These are phyloP conservation scores for Dactylorhiza incarnata DNA, from an alignment of 106 monocot genomes.

Conservation along the genomic window DNA sequence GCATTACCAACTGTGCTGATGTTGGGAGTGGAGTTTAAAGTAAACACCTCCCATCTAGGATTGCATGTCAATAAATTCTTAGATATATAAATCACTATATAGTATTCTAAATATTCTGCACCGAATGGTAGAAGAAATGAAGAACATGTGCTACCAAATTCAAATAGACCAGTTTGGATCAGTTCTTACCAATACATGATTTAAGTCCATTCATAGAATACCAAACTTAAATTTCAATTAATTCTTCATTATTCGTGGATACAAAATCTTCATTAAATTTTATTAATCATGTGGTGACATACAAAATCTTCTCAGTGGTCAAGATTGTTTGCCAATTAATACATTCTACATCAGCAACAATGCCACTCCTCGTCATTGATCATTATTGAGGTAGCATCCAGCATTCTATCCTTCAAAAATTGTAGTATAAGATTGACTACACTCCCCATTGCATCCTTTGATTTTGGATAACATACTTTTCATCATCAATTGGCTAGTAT, in stretches of 20 bases:
- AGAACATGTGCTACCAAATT: background rate
- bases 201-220: background rate
- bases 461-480: background rate
- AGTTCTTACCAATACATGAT: background rate
- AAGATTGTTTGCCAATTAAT: background rate
- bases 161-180: background rate
- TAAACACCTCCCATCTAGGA: too few relatives aligned
- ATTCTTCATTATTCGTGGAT: too few relatives aligned
- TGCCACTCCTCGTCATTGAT: background rate
- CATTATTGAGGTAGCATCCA: background rate
- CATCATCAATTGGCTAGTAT: background rate
- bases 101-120: background rate
- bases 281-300: background rate
- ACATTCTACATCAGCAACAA: background rate
- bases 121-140: background rate
- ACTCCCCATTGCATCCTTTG: background rate
- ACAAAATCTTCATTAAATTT: background rate
- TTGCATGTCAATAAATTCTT: too few relatives aligned
- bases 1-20: too few relatives aligned
- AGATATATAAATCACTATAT: background rate
- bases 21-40: too few relatives aligned
- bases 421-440: background rate
- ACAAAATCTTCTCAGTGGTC: background rate
- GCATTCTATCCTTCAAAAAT: background rate
- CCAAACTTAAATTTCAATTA: background rate